Evolutionary conservation across 2,329 filamentous ascomycete genomes (phyloP), one percentile per base, ranked within the genome.

Genomic region (Epichloe festucae): DNA sequence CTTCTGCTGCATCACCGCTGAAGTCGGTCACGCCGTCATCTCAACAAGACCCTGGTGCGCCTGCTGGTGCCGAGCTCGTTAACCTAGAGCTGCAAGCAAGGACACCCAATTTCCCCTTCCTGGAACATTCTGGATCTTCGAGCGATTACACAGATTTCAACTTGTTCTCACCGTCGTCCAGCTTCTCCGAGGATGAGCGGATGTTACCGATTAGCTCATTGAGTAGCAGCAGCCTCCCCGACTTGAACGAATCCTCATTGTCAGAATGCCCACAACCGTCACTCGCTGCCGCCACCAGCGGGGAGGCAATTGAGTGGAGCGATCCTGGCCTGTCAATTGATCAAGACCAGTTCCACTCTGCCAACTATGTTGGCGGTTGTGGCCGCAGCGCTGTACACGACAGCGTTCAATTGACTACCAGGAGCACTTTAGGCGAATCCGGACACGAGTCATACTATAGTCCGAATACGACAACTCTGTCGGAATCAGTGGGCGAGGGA

Each of bases 111-210:
- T 46, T 74, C 17, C 72, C 72, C 8, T 75, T 74, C 59, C 64
- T 74, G 52, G 54, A 54, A 17, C 41, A 50, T 4, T 12, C 41
- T 51, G 52, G 50, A 53, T 55, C 50, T 12, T 31, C 46, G 44
- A 59, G 39, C 54, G 66, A 74, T 62, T 79, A 79, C 58, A 64
- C 70, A 57, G 76, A 79, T 66, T 79, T 79, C 66, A 74, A 72
- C 59, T 70, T 79, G 15, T 79, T 72, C 66, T 79, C 76, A 48
- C 76, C 76, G 3, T 63, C 65, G 21, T 71, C 73, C 17, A 68
- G 65, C 53, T 70, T 70, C 60, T 66, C 73, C 14, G 74, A 76
- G 52, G 76, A 77, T 53, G 76, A 79, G 44, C 67, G 57, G 12
- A 66, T 68, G 61, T 65, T 63, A 52, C 56, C 63, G 14, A 59